Conservation (phyloP, 306 rosid species). For the Malus orientalis region DNA sequence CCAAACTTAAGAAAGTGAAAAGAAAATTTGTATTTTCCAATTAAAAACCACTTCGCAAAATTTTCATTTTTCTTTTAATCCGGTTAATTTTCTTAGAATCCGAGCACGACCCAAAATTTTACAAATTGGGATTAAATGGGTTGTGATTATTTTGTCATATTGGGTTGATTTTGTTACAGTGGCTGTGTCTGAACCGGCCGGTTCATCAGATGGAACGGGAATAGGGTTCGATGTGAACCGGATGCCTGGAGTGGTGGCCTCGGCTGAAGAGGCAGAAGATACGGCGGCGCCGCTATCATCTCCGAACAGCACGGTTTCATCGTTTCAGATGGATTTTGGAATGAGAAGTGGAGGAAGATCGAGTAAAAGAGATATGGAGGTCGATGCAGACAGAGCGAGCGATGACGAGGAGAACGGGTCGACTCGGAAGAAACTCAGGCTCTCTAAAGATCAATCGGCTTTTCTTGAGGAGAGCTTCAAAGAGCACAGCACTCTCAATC, state of each 20-base stretch:
- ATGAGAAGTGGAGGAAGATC: slow-evolving; percentile 21
- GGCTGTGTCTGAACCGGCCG: slow-evolving; percentile 42
- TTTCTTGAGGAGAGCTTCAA: slow-evolving; percentile 91
- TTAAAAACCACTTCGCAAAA: background rate
- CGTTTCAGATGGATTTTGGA: slow-evolving; percentile 69
- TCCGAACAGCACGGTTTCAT: slow-evolving; percentile 66
- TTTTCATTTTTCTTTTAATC: background rate
- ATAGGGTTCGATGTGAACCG: slow-evolving; percentile 59
- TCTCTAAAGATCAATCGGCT: slow-evolving; percentile 83
- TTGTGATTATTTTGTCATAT: background rate
- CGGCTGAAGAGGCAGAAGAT: slow-evolving; percentile 50
- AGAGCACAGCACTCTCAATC: slow-evolving; percentile 87
- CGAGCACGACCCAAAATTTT: background rate
- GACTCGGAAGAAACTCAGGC: slow-evolving; percentile 80
- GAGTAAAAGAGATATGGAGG: slow-evolving; percentile 48
- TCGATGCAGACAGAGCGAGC: slow-evolving; percentile 51
- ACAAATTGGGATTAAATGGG: background rate
- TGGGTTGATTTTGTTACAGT: slow-evolving; percentile 1
- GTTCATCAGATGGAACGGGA: slow-evolving; percentile 33
- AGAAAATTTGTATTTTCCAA: background rate
- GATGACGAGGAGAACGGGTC: slow-evolving; percentile 84
- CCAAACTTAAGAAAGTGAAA: background rate
- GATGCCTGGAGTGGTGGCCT: slow-evolving; percentile 15
- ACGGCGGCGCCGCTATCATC: slow-evolving; percentile 52
- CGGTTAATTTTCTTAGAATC: background rate